phyloP scores from a whole-genome alignment of 257 asterid genomes.

The Scutellaria minor region DNA sequence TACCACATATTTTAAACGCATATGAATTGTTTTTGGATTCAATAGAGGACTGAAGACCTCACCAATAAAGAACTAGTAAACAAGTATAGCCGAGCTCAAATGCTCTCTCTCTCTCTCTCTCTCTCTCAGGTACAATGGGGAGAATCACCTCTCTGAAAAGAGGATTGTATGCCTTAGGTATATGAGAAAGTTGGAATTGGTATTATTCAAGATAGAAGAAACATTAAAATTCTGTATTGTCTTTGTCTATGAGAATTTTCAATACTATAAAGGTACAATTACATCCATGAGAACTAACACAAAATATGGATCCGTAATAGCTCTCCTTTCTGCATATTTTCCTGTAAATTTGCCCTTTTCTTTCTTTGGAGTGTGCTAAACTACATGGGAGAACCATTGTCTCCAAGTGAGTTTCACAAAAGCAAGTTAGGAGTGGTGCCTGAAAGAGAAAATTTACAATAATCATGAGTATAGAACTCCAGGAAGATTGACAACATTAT shows the following conservation, averaged over 20 bases:
- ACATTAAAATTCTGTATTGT: constrained; percentile 3
- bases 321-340: constrained; percentile 24
- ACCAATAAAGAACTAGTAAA: background rate
- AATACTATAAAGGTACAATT: constrained; percentile 20
- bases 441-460: constrained; percentile 28
- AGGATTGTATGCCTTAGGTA: constrained; percentile 7
- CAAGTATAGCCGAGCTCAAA: background rate
- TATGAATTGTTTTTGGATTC: background rate
- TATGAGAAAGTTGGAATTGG: constrained; percentile 2
- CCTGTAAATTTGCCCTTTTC: constrained; percentile 14
- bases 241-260: constrained; percentile 1
- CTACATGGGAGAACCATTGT: constrained; percentile 24
- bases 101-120: background rate
- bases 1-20: background rate
- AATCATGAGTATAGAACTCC: constrained; percentile 21
- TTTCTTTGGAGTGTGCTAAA: constrained; percentile 31
- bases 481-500: background rate
- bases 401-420: constrained; percentile 13
- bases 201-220: constrained; percentile 21
- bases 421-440: constrained; percentile 29
- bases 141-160: background rate
- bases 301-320: constrained; percentile 15
- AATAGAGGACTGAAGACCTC: background rate
- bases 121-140: constrained; percentile 10
- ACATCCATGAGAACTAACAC: constrained; percentile 17